Evolutionary conservation across 495 filamentous ascomycete species (phyloP), one percentile per base, ranked within the genome.

Genomic region (Filosporella fistucella): DNA sequence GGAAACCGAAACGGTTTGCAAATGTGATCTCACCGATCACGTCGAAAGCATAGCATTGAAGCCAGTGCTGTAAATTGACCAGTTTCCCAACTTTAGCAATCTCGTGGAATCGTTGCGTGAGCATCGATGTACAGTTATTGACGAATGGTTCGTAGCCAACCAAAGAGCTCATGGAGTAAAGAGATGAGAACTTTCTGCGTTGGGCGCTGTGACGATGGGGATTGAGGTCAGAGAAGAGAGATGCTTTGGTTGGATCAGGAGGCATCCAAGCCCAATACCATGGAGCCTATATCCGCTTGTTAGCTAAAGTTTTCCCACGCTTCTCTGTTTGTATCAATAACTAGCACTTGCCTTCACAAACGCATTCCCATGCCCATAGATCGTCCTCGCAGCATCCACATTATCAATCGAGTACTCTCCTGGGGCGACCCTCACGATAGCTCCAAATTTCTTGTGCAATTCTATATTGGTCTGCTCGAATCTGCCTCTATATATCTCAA

Each of bases 41-140:
- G 47, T 81, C 79, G 51, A 79, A 80, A 0, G 77, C 75, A 51
- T 76, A 82, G 39, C 68, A 79, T 50, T 78, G 76, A 25, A 79
- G 62, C 74, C 75, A 79, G 45, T 73, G 62, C 0, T 66, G 66
- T 2, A 82, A 62, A 49, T 82, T 67, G 9, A 76, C 55, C 1
- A 30, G 29, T 16, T 64, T 30, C 0, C 57, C 59, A 2, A 43
- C 55, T 1, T 61, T 48, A 0, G 72, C 63, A 30, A 72, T 63
- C 35, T 77, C 71, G 0, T 39, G 35, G 17, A 81, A 55, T n/a
- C 72, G 64, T 23, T 65, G 39, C 14, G 39, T 46, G 34, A 84
- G 70, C 1, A 81, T 41, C 9, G 67, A 68, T 11, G 67, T 68
- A 45, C 71, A 77, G 7, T 71, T 60, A 45, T 82, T 71, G 4